A percentile compares a stretch with the other conserved stretches of the same genome.
Conservation (phyloP, 129 eudicot genomes). For the Sambucus nigra region DNA sequence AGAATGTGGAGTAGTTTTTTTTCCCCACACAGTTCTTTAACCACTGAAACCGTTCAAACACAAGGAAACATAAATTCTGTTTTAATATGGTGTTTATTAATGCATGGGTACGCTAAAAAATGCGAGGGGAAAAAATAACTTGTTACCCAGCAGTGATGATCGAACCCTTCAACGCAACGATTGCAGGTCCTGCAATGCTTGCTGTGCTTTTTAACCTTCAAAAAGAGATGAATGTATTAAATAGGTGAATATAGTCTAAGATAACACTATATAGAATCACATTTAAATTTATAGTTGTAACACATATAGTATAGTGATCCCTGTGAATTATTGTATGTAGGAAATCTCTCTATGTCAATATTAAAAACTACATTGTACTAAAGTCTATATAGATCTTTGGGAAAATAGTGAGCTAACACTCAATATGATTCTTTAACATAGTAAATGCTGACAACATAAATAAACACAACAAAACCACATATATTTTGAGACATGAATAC, state of each 20-base stretch:
- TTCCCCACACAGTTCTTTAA: conserved; percentile 90
- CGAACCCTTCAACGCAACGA: conserved; percentile 94
- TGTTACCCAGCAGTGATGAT: conserved; percentile 94
- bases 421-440: too few relatives aligned
- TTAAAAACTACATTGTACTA: too few relatives aligned
- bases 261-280: neutral
- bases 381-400: neutral
- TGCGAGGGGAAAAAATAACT: neutral
- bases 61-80: neutral
- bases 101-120: too few relatives aligned
- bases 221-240: neutral
- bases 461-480: too few relatives aligned
- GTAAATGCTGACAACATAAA: too few relatives aligned
- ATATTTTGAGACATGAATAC: too few relatives aligned
- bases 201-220: conserved; percentile 76
- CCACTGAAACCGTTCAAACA: conserved; percentile 53
- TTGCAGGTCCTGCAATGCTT: conserved; percentile 96
- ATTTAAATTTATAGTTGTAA: too few relatives aligned
- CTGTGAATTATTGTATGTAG: too few relatives aligned
- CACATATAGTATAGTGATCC: too few relatives aligned
- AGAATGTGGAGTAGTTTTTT: conserved; percentile 72
- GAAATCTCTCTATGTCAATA: too few relatives aligned
- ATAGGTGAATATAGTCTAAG: neutral
- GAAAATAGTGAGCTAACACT: too few relatives aligned
- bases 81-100: neutral